Evolutionary conservation across 768 basidiomycete species (phyloP).

Genomic region (Tricholoma matsutake): DNA sequence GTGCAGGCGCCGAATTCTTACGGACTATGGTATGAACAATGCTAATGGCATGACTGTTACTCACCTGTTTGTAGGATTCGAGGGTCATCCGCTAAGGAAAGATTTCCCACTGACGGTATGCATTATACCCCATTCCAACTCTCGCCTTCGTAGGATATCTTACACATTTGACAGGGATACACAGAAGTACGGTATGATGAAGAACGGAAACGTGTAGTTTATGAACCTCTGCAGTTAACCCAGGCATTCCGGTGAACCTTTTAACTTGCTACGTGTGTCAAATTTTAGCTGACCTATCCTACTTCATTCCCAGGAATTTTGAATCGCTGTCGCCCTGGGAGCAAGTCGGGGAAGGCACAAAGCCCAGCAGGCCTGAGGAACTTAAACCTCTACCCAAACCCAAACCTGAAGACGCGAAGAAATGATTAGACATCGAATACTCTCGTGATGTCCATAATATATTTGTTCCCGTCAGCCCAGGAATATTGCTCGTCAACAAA

Average conservation of each 20-base stretch:
- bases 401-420: conserved; percentile 77
- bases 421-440: conserved; percentile 31
- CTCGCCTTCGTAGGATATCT: background rate
- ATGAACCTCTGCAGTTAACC: conserved; percentile 95
- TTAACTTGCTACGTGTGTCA: background rate
- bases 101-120: conserved; percentile 96
- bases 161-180: conserved; percentile 68
- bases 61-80: conserved; percentile 60
- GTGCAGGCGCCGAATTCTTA: conserved; percentile 87
- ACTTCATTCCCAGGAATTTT: conserved; percentile 69
- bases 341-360: conserved; percentile 70
- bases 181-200: conserved; percentile 98
- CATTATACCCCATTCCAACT: conserved; percentile 6
- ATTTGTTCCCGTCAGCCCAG: background rate
- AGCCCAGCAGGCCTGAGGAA: conserved; percentile 56
- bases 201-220: conserved; percentile 94
- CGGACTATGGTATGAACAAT: conserved; percentile 77
- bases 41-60: conserved; percentile 5
- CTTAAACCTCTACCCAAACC: conserved; percentile 77
- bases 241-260: conserved; percentile 88
- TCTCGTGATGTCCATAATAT: background rate
- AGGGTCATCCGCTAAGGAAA: conserved; percentile 96
- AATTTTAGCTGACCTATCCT: background rate
- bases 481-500: conserved; percentile 4
- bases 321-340: conserved; percentile 95